These are phyloP conservation scores for Zopfochytrium polystomum DNA, from an alignment of 371 early-diverging fungal species.

Conservation along the genomic window DNA sequence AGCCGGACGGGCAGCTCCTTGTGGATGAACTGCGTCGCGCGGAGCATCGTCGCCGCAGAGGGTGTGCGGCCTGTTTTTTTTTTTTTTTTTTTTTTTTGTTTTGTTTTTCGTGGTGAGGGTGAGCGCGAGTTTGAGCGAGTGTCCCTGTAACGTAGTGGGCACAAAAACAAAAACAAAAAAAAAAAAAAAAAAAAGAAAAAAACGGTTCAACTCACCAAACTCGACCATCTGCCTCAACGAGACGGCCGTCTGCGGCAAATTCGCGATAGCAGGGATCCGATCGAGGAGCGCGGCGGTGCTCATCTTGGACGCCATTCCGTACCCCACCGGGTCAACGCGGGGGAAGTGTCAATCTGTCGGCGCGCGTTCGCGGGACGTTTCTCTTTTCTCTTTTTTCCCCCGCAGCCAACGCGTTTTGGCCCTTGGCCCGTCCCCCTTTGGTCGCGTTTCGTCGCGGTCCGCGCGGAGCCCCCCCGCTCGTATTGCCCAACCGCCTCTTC, in stretches of 20 bases:
- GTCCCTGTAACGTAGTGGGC: background rate
- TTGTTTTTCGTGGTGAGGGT: slow-evolving; percentile 40
- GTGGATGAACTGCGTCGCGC: slow-evolving; percentile 86
- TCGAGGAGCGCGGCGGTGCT: slow-evolving; percentile 21
- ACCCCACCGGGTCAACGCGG: background rate
- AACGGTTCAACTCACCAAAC: slow-evolving; percentile 65
- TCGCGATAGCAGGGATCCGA: slow-evolving; percentile 34
- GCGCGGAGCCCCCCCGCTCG: no score
- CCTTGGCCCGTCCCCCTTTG: no score
- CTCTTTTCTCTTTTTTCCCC: no score
- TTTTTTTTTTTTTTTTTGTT: no score
- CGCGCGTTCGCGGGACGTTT: no score
- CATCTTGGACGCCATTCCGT: background rate
- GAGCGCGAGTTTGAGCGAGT: background rate
- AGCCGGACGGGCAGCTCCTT: slow-evolving; percentile 93
- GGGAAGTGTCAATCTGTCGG: no score
- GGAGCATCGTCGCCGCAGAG: slow-evolving; percentile 76
- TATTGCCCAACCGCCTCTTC: no score
- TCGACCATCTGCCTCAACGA: slow-evolving; percentile 90
- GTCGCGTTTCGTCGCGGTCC: no score
- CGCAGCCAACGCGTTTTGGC: no score
- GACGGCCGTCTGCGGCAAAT: slow-evolving; percentile 86
- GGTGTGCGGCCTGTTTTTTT: slow-evolving; percentile 81
- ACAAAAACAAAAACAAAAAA: background rate
- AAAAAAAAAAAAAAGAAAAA: slow-evolving; percentile 1